Base-by-base conservation (phyloP, 179 eudicot genomes). In the Spinacia oleracea region DNA sequence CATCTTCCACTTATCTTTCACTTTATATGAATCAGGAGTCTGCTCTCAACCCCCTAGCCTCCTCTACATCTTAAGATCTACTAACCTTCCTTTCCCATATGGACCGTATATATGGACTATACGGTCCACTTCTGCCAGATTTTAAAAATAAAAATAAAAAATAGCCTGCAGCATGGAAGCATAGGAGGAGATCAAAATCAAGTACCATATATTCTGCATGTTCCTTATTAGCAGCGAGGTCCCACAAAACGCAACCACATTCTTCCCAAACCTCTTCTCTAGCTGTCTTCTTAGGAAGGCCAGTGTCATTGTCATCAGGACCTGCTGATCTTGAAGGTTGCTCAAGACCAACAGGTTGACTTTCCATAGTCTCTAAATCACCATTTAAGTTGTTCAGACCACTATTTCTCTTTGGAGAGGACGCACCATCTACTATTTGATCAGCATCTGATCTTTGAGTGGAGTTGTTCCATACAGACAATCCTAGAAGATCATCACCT, bases 191-290 rank as follows among this genome's bases (percentile, higher is more conserved):
- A 58, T 79, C 76, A 75, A 35, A 71, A 10, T 58, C 35, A 72
- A 76, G 42, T 89, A 96, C 98, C 99, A 96, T 91, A 50, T 92
- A 83, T 73, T 91, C 90, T 69, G 99, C 99, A 85, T 93, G 98
- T 69, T 91, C 89, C 81, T 87, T 83, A 75, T 85, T 89, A 60
- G 96, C 97, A 46, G 98, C 96, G 75, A 96, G 96, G 80, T 96
- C 99, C 99, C 99, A 96, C 78, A 96, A 87, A 70, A 93, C 75
- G 79, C 98, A 93, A 84, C 99, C 99, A 81, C 83, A 79, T 79
- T 91, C 97, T 88, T 96, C 94, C 99, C 98, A 93, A 25, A 80
- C 79, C 53, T 86, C 88, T 79, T 89, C 96, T 83, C 81, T 85
- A 27, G 81, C 89, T 53, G 82, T 79, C 64, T 43, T 75, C 53